Conservation (phyloP, 257 asterid species). For the Primulina tabacum region DNA sequence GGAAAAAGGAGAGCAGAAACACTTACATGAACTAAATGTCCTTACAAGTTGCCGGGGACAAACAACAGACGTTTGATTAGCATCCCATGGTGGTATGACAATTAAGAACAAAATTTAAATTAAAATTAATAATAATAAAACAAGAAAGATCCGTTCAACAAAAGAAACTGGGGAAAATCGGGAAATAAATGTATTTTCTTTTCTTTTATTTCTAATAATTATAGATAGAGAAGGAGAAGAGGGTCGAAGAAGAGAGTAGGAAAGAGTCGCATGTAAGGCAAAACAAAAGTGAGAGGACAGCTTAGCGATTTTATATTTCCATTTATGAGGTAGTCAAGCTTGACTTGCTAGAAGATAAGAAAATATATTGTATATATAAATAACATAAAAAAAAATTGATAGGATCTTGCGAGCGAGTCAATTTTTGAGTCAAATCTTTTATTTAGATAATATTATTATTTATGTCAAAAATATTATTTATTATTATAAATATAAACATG, state of each 20-base stretch:
- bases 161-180: background rate
- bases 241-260: background rate
- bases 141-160: slow-evolving; percentile 30
- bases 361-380: no score
- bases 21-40: slow-evolving; percentile 44
- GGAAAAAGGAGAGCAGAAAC: background rate
- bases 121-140: background rate
- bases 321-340: background rate
- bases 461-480: no score
- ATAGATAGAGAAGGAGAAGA: slow-evolving; percentile 9
- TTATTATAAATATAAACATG: no score
- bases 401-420: no score
- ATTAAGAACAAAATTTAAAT: slow-evolving; percentile 2
- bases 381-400: no score
- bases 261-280: slow-evolving; percentile 13
- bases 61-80: slow-evolving; percentile 44
- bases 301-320: slow-evolving; percentile 17
- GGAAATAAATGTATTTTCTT: no score
- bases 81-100: slow-evolving; percentile 24
- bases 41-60: slow-evolving; percentile 28
- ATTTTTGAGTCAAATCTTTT: no score
- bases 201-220: background rate
- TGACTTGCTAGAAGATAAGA: background rate
- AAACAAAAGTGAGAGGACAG: slow-evolving; percentile 14
- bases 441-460: no score